Percentiles rank a stretch among this genome's conserved stretches.
Evolutionary conservation across 768 basidiomycete genomes (phyloP).

Genomic region (Harrya chromipes): DNA sequence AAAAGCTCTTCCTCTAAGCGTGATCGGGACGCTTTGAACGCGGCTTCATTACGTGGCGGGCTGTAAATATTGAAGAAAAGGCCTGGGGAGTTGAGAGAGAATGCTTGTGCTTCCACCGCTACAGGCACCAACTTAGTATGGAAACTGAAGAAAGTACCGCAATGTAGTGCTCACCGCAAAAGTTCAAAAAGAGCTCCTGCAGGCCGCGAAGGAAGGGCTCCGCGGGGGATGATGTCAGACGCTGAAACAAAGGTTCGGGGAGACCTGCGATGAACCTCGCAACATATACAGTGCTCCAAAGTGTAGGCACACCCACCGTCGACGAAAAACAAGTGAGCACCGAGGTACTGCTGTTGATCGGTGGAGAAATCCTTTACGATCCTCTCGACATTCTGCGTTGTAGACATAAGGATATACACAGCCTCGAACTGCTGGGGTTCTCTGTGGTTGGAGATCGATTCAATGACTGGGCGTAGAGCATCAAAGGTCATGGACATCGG

Average conservation of each 20-base stretch:
- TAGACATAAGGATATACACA: slow-evolving; percentile 92
- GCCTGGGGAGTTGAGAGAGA: slow-evolving; percentile 73
- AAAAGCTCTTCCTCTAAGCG: slow-evolving; percentile 86
- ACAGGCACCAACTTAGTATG: slow-evolving; percentile 9
- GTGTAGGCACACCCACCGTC: slow-evolving; percentile 56
- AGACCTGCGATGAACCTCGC: slow-evolving; percentile 49
- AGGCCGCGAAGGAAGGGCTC: slow-evolving; percentile 72
- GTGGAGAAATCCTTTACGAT: slow-evolving; percentile 80
- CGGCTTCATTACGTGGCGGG: slow-evolving; percentile 70
- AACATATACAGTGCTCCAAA: neutral
- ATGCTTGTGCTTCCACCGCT: slow-evolving; percentile 87
- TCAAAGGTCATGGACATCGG: slow-evolving; percentile 6
- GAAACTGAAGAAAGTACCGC: neutral
- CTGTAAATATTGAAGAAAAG: slow-evolving; percentile 89
- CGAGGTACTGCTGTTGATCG: slow-evolving; percentile 69
- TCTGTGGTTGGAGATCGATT: slow-evolving; percentile 80
- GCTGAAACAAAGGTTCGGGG: slow-evolving; percentile 72
- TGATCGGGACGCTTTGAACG: slow-evolving; percentile 62
- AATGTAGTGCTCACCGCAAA: slow-evolving; percentile 68
- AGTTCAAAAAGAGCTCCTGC: slow-evolving; percentile 89
- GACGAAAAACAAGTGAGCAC: slow-evolving; percentile 89
- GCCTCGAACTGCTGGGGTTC: slow-evolving; percentile 89
- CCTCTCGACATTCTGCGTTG: slow-evolving; percentile 88
- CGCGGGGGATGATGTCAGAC: slow-evolving; percentile 70
- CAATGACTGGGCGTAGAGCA: slow-evolving; percentile 63